These are phyloP conservation scores for Senna tora DNA, from an alignment of 306 rosid species.

Conservation along the genomic window DNA sequence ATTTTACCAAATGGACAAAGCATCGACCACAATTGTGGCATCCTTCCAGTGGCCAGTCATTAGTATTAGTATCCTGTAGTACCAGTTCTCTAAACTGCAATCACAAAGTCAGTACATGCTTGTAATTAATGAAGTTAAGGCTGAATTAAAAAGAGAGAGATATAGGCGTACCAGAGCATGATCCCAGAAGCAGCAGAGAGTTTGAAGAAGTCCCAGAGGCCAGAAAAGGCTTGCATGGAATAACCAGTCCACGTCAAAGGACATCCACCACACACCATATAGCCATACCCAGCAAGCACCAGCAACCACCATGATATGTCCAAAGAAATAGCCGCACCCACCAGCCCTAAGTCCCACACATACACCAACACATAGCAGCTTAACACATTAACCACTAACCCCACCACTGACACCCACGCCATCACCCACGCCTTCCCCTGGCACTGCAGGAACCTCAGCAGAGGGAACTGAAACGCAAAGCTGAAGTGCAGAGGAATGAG, in stretches of 20 bases:
- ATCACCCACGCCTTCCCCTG: constrained; percentile 37
- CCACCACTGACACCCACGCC: neutral
- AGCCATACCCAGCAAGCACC: constrained; percentile 6
- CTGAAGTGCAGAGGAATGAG: constrained; percentile 46
- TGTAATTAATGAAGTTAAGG: too few species aligned
- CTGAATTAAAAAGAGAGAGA: too few species aligned
- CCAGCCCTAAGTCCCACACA: constrained; percentile 1
- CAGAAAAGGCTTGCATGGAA: constrained; percentile 13
- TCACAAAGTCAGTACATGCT: too few species aligned
- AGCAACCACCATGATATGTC: constrained; percentile 19
- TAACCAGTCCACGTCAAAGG: constrained; percentile 21
- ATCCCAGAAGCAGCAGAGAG: constrained; percentile 29
- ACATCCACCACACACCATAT: constrained; percentile 13
- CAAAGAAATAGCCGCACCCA: constrained; percentile 20
- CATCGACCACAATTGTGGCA: constrained; percentile 76
- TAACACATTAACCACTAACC: neutral
- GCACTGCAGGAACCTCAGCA: constrained; percentile 47
- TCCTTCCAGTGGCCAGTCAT: constrained; percentile 70
- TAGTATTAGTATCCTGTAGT: constrained; percentile 61
- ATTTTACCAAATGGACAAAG: constrained; percentile 75
- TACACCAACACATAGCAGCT: neutral
- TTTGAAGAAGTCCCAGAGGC: constrained; percentile 12
- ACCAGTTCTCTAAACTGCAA: constrained; percentile 84
- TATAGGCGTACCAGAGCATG: constrained; percentile 28
- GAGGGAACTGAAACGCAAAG: constrained; percentile 41